phyloP scores from a whole-genome alignment of 148 eudicot species.

The Cornus suecica region DNA sequence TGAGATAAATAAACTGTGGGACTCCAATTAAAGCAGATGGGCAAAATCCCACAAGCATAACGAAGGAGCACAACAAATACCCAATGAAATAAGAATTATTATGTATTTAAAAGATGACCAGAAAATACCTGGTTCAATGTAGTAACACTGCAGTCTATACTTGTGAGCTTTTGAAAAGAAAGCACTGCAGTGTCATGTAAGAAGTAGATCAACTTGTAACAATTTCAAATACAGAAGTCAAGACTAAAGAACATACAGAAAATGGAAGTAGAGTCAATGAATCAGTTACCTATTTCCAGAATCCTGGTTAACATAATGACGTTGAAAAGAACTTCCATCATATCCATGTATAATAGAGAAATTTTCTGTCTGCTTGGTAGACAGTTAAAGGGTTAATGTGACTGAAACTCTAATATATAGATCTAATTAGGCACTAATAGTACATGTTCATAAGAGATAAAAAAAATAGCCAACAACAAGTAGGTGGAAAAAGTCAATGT shows the following conservation, averaged over 20 bases:
- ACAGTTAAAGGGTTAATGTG: conserved; percentile 6
- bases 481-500: no score
- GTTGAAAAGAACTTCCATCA: conserved; percentile 59
- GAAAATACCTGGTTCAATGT: conserved; percentile 50
- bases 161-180: conserved; percentile 78
- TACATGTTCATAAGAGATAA: not conserved
- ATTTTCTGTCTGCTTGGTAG: conserved; percentile 55
- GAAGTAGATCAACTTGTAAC: not conserved
- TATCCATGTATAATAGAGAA: conserved; percentile 63
- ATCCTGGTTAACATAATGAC: conserved; percentile 51
- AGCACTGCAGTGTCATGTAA: conserved; percentile 36
- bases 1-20: no score
- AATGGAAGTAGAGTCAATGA: conserved; percentile 11
- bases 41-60: no score
- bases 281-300: conserved; percentile 42
- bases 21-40: no score
- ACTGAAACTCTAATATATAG: not conserved
- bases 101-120: conserved; percentile 3
- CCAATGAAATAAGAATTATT: conserved; percentile 7
- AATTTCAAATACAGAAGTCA: not conserved
- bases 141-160: conserved; percentile 76
- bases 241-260: conserved; percentile 11
- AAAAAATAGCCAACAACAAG: no score
- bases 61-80: not conserved
- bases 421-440: not conserved